Conservation (phyloP, 2,329 filamentous ascomycete genomes). For the Aureobasidium sp. region DNA sequence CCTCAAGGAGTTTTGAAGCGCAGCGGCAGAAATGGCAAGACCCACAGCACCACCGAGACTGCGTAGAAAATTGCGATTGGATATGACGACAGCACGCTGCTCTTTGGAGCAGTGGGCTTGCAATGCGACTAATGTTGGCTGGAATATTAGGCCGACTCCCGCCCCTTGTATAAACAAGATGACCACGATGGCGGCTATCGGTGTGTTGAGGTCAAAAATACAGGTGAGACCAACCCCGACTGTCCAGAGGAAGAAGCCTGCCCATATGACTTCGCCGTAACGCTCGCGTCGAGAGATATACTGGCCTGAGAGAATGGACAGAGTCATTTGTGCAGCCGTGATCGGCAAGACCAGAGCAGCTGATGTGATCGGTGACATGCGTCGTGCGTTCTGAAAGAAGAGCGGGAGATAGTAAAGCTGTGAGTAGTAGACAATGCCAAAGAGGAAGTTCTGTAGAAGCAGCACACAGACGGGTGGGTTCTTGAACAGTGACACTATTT, state of each 20-base stretch:
- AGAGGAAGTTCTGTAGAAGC: background rate
- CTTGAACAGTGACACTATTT: background rate
- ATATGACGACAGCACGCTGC: conserved; percentile 56
- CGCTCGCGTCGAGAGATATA: conserved; percentile 52
- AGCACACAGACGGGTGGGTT: background rate
- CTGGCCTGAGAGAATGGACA: conserved; percentile 46
- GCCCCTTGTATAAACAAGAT: conserved; percentile 46
- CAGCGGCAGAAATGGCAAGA: conserved; percentile 50
- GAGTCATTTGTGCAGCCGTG: conserved; percentile 40
- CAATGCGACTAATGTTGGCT: conserved; percentile 48
- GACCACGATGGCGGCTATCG: conserved; percentile 43
- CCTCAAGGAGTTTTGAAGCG: conserved; percentile 28
- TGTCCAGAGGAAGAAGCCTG: conserved; percentile 42
- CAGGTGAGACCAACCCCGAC: conserved; percentile 49
- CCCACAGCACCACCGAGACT: conserved; percentile 53
- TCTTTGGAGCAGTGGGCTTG: conserved; percentile 46
- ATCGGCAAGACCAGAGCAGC: conserved; percentile 48
- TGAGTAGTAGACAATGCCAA: conserved; percentile 25
- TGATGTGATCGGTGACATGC: conserved; percentile 40
- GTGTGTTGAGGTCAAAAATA: conserved; percentile 41
- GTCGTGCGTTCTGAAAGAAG: conserved; percentile 54
- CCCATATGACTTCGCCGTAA: conserved; percentile 54
- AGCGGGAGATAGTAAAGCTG: conserved; percentile 46
- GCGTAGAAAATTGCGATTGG: conserved; percentile 56
- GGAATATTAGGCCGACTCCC: conserved; percentile 49